A percentile compares a stretch with the other conserved stretches of the same genome.
Evolutionary conservation across 768 basidiomycete species (phyloP).

Genomic region (Hysterangium stoloniferum): DNA sequence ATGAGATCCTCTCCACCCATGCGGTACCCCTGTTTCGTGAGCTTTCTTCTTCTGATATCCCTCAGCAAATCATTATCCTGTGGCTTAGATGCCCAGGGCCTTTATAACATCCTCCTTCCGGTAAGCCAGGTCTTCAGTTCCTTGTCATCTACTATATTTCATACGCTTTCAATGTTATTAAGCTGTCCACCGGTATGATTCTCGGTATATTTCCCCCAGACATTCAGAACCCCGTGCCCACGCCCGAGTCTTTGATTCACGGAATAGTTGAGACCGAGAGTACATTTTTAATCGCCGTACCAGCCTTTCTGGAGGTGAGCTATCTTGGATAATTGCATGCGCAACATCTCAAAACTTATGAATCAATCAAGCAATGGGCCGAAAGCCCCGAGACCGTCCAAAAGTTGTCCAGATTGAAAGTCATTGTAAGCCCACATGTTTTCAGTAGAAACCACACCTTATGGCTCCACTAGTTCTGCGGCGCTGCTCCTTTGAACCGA

Average conservation of each 20-base stretch:
- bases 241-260: conserved; percentile 23
- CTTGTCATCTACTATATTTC: neutral
- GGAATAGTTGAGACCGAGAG: conserved; percentile 18
- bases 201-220: conserved; percentile 25
- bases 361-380: conserved; percentile 19
- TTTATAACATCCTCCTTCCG: conserved; percentile 19
- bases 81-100: conserved; percentile 14
- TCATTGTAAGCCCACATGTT: no score
- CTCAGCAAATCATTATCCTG: neutral
- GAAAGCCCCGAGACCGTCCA: conserved; percentile 13
- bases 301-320: conserved; percentile 27
- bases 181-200: conserved; percentile 22
- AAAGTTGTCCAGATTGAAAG: conserved; percentile 17
- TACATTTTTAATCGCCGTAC: conserved; percentile 23
- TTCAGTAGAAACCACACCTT: no score
- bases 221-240: conserved; percentile 22
- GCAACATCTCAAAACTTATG: neutral
- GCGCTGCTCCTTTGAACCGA: no score
- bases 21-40: conserved; percentile 27
- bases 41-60: conserved; percentile 7
- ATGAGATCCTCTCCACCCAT: conserved; percentile 21
- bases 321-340: neutral
- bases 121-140: conserved; percentile 12
- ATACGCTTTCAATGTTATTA: neutral
- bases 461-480: no score